A percentile compares a stretch with the other conserved stretches of the same genome.
Conservation (phyloP, 192 early-diverging fungal species). For the Rhizophagus prolifer region DNA sequence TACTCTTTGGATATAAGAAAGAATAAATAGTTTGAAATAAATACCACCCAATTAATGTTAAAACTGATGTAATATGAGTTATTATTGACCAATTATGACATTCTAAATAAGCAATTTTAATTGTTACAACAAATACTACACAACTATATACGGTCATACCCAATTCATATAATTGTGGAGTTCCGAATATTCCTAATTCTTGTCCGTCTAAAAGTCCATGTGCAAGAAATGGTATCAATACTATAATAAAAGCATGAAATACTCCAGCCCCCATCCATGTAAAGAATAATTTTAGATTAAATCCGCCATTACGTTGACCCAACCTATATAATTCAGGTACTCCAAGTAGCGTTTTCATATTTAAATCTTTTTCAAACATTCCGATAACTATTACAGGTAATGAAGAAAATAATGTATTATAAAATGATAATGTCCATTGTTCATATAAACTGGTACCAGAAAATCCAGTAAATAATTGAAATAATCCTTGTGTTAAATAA, state of each 20-base stretch:
- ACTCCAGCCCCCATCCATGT: slow-evolving; percentile 57
- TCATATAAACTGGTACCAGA: slow-evolving; percentile 75
- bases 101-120: slow-evolving; percentile 72
- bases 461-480: slow-evolving; percentile 75
- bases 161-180: slow-evolving; percentile 55
- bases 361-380: slow-evolving; percentile 82
- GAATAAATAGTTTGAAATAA: slow-evolving; percentile 63
- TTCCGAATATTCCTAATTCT: slow-evolving; percentile 37
- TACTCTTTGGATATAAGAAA: slow-evolving; percentile 53
- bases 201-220: slow-evolving; percentile 39
- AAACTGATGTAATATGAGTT: slow-evolving; percentile 57
- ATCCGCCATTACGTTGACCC: slow-evolving; percentile 55
- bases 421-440: slow-evolving; percentile 76
- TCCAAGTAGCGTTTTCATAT: slow-evolving; percentile 56
- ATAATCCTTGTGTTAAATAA: slow-evolving; percentile 71
- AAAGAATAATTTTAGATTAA: slow-evolving; percentile 52
- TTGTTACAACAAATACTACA: slow-evolving; percentile 64
- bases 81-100: slow-evolving; percentile 62
- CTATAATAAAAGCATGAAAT: slow-evolving; percentile 50
- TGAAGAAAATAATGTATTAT: slow-evolving; percentile 81
- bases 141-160: slow-evolving; percentile 59
- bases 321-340: slow-evolving; percentile 74
- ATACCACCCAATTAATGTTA: slow-evolving; percentile 61
- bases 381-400: slow-evolving; percentile 78
- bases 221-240: slow-evolving; percentile 53